phyloP scores from a whole-genome alignment of 1,139 yeast species.

The Oligophagozyma castellii region DNA sequence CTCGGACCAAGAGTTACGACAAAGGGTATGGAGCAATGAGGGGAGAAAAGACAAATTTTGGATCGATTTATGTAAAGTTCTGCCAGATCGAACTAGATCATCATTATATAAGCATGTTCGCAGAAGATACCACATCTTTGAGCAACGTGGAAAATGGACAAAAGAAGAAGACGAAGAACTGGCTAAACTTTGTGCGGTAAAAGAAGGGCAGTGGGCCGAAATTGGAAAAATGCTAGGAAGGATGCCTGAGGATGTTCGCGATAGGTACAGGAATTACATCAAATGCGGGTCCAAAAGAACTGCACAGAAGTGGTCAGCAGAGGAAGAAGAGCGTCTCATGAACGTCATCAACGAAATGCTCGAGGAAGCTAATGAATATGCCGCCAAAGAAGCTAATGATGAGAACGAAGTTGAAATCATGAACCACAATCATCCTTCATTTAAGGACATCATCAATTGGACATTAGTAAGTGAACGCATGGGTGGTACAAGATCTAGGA shows the following conservation, averaged over 20 bases:
- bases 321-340: constrained; percentile 54
- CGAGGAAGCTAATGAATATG: constrained; percentile 13
- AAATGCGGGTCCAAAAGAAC: constrained; percentile 73
- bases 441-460: constrained; percentile 47
- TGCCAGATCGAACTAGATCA: constrained; percentile 77
- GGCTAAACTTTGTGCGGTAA: constrained; percentile 45
- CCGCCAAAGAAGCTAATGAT: constrained; percentile 7
- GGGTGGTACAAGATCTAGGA: constrained; percentile 69
- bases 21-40: constrained; percentile 77
- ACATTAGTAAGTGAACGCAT: constrained; percentile 66
- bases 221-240: constrained; percentile 70
- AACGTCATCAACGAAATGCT: constrained; percentile 37
- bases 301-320: constrained; percentile 63
- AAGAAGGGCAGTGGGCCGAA: constrained; percentile 74
- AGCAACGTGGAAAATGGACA: constrained; percentile 82
- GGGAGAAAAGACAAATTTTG: constrained; percentile 80
- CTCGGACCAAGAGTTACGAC: constrained; percentile 56
- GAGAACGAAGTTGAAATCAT: constrained; percentile 11
- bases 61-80: constrained; percentile 63
- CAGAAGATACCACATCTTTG: constrained; percentile 75
- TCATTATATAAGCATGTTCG: constrained; percentile 86
- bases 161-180: constrained; percentile 61
- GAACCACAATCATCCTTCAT: constrained; percentile 6
- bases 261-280: constrained; percentile 88
- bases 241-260: constrained; percentile 97